phyloP scores from a whole-genome alignment of 208 protist species.

The Crithidia fasciculata region DNA sequence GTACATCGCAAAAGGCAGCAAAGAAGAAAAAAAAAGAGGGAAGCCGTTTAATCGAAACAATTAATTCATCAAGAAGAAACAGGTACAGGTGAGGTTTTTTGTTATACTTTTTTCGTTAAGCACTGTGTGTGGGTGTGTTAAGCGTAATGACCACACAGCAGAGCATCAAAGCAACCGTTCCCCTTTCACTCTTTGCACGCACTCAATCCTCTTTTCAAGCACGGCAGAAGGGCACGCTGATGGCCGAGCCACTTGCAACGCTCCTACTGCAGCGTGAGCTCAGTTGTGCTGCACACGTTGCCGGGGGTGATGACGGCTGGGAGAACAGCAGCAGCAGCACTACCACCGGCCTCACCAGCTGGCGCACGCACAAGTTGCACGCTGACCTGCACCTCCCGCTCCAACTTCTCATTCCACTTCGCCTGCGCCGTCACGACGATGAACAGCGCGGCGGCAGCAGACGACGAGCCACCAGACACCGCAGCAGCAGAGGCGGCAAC shows the following conservation, averaged over 20 bases:
- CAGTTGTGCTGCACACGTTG: conserved; percentile 37
- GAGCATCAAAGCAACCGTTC: too few relatives aligned
- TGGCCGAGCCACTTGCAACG: too few relatives aligned
- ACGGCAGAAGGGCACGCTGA: too few relatives aligned
- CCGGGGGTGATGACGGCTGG: conserved; percentile 38
- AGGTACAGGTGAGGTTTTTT: not conserved
- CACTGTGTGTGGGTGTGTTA: too few relatives aligned
- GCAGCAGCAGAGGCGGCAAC: conserved; percentile 11
- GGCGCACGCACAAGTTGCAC: conserved; percentile 39
- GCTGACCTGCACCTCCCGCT: conserved; percentile 40
- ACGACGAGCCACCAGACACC: not conserved
- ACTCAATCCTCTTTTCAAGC: too few relatives aligned
- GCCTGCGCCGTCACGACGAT: conserved; percentile 35
- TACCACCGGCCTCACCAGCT: not conserved
- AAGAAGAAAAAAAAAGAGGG: too few relatives aligned
- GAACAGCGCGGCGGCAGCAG: not conserved
- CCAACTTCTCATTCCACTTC: conserved; percentile 26
- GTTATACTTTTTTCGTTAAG: too few relatives aligned
- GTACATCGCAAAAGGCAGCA: not conserved
- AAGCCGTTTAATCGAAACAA: not conserved
- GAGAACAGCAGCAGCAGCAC: not conserved
- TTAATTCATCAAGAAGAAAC: not conserved
- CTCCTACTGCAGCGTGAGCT: conserved; percentile 25
- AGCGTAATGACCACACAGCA: too few relatives aligned
- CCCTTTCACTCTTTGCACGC: too few relatives aligned